Base-by-base conservation (phyloP, 371 early-diverging fungal species). In the Circinella umbellata region DNA sequence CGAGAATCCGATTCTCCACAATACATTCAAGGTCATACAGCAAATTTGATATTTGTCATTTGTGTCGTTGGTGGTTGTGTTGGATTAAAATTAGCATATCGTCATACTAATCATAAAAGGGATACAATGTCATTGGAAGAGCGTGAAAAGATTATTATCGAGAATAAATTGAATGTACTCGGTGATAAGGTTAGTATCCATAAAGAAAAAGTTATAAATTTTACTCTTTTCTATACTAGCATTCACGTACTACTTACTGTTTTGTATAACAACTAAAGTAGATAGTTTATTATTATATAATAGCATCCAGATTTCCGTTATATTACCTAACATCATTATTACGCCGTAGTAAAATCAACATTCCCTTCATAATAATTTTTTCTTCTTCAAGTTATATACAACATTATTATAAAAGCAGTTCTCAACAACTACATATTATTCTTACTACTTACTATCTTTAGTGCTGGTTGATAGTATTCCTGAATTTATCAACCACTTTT, bases 1-100 rank as follows among this genome's bases (percentile, higher is more conserved):
- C 62, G 62, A 9, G 62, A 38, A 11, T 38, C 38, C 15, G 62
- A 62, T 36, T 36, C 62, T 18, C 62, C 62, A 4, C 62, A 39
- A 20, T 62, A 62, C 8, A 46, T 39, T 39, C 62, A 46, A 38
- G 62, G 62, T 18, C 36, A 62, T 15, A 39, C 6, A 53, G 53
- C 53, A 2, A 53, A 15, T 53, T 53, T 53, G 53, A 18, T 15
- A 8, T 18, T 53, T 53, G 15, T 53, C 6, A 53, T 53, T 53
- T 18, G n/a, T 15, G 9, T 15, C 6, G 6, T 53, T 18, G 15
- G 8, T 15, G 20, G 15, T 15, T 53, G n/a, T 53, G 15, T 53
- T n/a, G 53, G 15, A n/a, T 13, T 53, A 6, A 53, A 53, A 53
- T 6, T 53, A 18, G 15, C 15, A 0, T 53, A n/a, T 15, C 53